phyloP scores from a whole-genome alignment of 139 green algal genomes.

The Asterochloris sp. region DNA sequence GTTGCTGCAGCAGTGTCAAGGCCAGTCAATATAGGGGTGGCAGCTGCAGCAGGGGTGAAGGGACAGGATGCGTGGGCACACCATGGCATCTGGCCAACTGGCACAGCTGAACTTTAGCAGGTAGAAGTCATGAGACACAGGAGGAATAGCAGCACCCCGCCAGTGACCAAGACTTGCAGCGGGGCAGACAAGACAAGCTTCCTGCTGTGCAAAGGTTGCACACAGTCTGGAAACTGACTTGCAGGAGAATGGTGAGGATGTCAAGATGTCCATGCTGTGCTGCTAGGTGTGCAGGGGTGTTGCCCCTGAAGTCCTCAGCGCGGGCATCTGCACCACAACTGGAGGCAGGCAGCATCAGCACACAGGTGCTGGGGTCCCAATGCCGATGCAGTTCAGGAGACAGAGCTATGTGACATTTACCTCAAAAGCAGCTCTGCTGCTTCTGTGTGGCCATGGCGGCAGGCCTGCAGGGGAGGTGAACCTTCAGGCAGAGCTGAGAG shows the following conservation, averaged over 20 bases:
- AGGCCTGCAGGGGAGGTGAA: neutral
- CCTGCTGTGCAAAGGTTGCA: no score
- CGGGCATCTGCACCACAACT: slow-evolving; percentile 24
- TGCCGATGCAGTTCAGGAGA: neutral
- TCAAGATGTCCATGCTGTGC: slow-evolving; percentile 33
- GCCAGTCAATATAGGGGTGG: no score
- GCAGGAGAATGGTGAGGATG: slow-evolving; percentile 33
- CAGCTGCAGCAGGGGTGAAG: no score
- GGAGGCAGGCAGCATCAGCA: neutral
- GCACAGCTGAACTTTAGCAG: no score
- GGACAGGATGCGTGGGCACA: no score
- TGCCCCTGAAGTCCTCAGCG: slow-evolving; percentile 33
- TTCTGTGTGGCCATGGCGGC: neutral
- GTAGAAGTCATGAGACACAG: no score
- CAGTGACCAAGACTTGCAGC: no score
- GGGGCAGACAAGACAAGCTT: no score
- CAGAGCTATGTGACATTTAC: neutral
- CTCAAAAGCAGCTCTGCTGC: neutral
- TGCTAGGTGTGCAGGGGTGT: slow-evolving; percentile 50
- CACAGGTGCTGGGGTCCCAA: neutral
- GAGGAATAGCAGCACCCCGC: no score
- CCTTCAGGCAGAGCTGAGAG: neutral
- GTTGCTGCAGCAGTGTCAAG: no score
- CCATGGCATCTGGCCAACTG: no score
- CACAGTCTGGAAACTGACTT: slow-evolving; percentile 8